Evolutionary conservation across 495 filamentous ascomycete species (phyloP).

Genomic region (Tuber borchii): DNA sequence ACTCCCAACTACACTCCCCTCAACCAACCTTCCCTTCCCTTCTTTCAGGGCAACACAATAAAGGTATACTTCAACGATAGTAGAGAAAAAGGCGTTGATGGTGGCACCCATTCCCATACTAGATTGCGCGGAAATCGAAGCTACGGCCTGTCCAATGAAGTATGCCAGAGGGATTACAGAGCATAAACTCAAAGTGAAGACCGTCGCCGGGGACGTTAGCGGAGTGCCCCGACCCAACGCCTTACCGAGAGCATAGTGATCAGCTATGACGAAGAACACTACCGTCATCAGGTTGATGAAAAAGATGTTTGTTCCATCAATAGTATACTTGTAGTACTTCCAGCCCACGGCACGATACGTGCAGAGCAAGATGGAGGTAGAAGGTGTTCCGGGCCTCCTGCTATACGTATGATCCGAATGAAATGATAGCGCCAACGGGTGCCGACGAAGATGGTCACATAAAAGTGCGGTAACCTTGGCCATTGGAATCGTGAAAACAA

Average conservation of each 20-base stretch:
- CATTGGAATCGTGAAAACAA: constrained; percentile 99
- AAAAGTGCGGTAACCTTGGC: constrained; percentile 86
- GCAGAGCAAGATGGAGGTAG: constrained; percentile 86
- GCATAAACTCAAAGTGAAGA: constrained; percentile 77
- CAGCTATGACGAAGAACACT: constrained; percentile 84
- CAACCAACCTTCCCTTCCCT: constrained; percentile 86
- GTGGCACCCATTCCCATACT: constrained; percentile 99
- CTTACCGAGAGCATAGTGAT: constrained; percentile 70
- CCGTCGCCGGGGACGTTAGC: constrained; percentile 70
- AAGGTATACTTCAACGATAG: constrained; percentile 93
- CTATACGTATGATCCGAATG: constrained; percentile 75
- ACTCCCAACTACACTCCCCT: constrained; percentile 94
- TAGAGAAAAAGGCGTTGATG: constrained; percentile 99
- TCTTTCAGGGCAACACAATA: constrained; percentile 92
- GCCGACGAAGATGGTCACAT: constrained; percentile 83
- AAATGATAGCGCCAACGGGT: constrained; percentile 87
- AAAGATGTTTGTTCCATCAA: constrained; percentile 98
- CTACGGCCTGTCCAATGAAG: constrained; percentile 97
- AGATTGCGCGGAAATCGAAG: constrained; percentile 97
- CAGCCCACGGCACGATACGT: constrained; percentile 91
- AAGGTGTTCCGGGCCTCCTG: constrained; percentile 59
- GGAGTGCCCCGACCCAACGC: constrained; percentile 57
- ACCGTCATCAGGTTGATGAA: constrained; percentile 92
- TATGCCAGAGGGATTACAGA: constrained; percentile 98
- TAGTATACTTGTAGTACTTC: constrained; percentile 98